Percentiles rank a stretch among this genome's conserved stretches.
phyloP scores from a whole-genome alignment of 2,329 filamentous ascomycete genomes.

The Penicillium sp. region DNA sequence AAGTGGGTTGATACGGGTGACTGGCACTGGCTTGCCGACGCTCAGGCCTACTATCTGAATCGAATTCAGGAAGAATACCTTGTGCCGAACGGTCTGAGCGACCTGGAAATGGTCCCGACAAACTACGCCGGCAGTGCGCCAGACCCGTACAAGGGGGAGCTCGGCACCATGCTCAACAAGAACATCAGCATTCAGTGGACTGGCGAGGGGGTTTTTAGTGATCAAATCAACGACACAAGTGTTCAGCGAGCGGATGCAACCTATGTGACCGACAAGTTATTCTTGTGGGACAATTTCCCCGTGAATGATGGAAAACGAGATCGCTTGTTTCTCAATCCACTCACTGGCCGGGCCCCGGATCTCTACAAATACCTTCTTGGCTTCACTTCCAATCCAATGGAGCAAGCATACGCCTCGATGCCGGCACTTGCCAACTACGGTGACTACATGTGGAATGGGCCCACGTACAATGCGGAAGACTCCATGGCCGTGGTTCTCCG shows the following conservation, averaged over 20 bases:
- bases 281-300: constrained; percentile 22
- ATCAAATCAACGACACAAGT: constrained; percentile 16
- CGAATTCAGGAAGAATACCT: constrained; percentile 17
- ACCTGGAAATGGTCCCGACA: constrained; percentile 16
- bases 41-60: constrained; percentile 17
- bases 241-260: constrained; percentile 12
- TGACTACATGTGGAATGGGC: constrained; percentile 18
- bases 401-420: constrained; percentile 17
- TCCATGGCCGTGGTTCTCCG: constrained; percentile 10
- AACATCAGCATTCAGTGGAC: constrained; percentile 23
- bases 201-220: constrained; percentile 20
- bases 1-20: constrained; percentile 11
- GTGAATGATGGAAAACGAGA: constrained; percentile 19
- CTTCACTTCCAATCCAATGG: constrained; percentile 21
- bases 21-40: constrained; percentile 15
- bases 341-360: constrained; percentile 13
- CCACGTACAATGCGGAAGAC: constrained; percentile 12
- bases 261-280: constrained; percentile 20
- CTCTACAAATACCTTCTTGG: constrained; percentile 18
- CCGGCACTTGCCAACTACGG: constrained; percentile 15
- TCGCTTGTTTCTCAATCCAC: constrained; percentile 20
- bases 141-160: constrained; percentile 16
- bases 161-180: constrained; percentile 18
- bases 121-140: constrained; percentile 17
- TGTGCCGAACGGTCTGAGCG: constrained; percentile 11